phyloP scores from a whole-genome alignment of 352 stramenopile species.

The Globisporangium takayamanum region DNA sequence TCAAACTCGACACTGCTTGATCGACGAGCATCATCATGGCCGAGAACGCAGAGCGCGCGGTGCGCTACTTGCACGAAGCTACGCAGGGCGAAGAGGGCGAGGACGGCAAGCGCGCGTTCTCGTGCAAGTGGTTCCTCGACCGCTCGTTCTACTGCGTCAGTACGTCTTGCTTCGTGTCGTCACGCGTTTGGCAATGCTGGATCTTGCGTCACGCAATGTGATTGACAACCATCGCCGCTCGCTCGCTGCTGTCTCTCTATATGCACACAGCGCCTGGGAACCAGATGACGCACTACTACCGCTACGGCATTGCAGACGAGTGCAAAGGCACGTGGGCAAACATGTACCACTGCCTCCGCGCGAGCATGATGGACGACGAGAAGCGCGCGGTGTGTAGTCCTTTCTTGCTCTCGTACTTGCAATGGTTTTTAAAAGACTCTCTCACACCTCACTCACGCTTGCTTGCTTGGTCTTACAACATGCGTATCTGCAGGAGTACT shows the following conservation, averaged over 20 bases:
- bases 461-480: background rate
- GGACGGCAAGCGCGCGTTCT: slow-evolving; percentile 40
- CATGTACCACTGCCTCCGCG: slow-evolving; percentile 75
- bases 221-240: background rate
- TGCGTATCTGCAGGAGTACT: slow-evolving; percentile 33
- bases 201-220: background rate
- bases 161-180: slow-evolving; percentile 40
- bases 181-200: background rate
- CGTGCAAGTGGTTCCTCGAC: slow-evolving; percentile 75
- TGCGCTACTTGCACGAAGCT: slow-evolving; percentile 54
- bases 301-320: slow-evolving; percentile 58
- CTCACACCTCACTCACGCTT: background rate
- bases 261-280: slow-evolving; percentile 50
- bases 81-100: slow-evolving; percentile 22
- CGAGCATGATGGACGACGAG: slow-evolving; percentile 73
- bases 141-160: slow-evolving; percentile 79
- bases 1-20: background rate
- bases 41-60: slow-evolving; percentile 48
- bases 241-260: background rate
- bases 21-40: slow-evolving; percentile 6
- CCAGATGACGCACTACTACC: slow-evolving; percentile 81
- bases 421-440: background rate
- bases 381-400: slow-evolving; percentile 39
- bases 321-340: slow-evolving; percentile 79
- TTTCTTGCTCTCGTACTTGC: background rate